Conservation (phyloP, 2,329 filamentous ascomycete species). For the Hirsutella minnesotensis region DNA sequence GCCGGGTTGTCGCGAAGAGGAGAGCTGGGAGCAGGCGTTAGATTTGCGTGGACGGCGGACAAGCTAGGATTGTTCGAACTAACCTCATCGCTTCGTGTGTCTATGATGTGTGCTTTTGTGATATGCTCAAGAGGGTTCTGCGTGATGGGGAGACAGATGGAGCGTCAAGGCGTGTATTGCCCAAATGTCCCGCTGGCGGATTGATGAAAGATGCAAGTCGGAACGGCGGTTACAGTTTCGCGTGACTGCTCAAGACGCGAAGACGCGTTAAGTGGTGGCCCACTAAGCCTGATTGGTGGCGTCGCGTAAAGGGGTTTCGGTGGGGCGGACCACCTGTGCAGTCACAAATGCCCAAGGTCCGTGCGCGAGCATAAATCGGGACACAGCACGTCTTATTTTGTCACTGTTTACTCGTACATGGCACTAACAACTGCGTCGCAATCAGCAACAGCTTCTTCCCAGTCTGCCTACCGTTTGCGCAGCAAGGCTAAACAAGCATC, state of each 20-base stretch:
- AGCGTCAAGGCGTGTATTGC: not conserved
- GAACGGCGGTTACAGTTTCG: constrained; percentile 12
- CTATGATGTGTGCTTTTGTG: too few species aligned
- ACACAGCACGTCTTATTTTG: not conserved
- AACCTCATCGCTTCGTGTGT: constrained; percentile 14
- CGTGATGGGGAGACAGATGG: not conserved
- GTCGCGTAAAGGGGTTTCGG: constrained; percentile 24
- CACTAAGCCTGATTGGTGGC: constrained; percentile 16
- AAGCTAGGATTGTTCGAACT: too few species aligned
- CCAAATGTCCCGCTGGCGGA: constrained; percentile 7
- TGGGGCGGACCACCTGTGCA: not conserved
- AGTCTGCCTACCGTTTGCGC: too few species aligned
- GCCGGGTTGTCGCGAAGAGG: constrained; percentile 71
- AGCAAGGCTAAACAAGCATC: too few species aligned
- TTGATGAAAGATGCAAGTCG: constrained; percentile 7
- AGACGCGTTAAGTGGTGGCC: constrained; percentile 31
- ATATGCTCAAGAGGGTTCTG: not conserved
- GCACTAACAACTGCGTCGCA: too few species aligned
- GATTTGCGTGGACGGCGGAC: too few species aligned
- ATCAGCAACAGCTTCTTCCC: too few species aligned
- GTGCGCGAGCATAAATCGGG: not conserved
- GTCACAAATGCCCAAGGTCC: not conserved
- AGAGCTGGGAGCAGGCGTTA: constrained; percentile 51
- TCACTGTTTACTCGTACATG: too few species aligned
- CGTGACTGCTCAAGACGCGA: constrained; percentile 12